These are phyloP conservation scores for Calonectria naviculata DNA, from an alignment of 2,329 filamentous ascomycete genomes.

Conservation along the genomic window DNA sequence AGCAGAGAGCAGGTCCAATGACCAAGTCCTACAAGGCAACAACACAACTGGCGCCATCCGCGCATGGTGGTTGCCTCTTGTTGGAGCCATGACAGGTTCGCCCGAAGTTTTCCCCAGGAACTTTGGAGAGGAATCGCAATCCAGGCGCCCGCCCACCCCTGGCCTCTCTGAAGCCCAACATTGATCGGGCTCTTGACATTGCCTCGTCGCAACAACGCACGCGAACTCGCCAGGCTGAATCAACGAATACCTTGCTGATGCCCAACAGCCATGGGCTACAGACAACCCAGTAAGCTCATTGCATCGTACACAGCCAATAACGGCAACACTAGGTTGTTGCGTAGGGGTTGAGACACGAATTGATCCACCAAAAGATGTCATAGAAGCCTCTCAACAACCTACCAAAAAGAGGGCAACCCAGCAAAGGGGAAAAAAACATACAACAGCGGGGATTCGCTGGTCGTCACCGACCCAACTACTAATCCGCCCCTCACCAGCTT, in stretches of 20 bases:
- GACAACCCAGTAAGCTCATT: neutral
- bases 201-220: neutral
- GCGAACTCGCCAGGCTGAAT: neutral
- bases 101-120: neutral
- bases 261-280: neutral
- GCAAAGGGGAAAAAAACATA: neutral
- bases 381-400: neutral
- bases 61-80: neutral
- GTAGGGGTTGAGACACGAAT: neutral
- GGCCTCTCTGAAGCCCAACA: neutral
- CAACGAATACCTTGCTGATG: neutral
- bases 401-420: neutral
- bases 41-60: neutral
- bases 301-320: neutral
- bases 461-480: slow-evolving; percentile 2
- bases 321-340: neutral
- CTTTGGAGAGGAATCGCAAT: neutral
- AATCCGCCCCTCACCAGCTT: neutral
- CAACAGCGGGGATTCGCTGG: neutral
- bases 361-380: neutral
- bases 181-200: neutral
- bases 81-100: neutral
- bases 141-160: neutral
- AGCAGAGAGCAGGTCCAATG: neutral
- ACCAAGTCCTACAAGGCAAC: neutral